Percentiles rank a stretch among this genome's conserved stretches.
Evolutionary conservation across 148 eudicot species (phyloP).

Genomic region (Vaccinium darrowii): DNA sequence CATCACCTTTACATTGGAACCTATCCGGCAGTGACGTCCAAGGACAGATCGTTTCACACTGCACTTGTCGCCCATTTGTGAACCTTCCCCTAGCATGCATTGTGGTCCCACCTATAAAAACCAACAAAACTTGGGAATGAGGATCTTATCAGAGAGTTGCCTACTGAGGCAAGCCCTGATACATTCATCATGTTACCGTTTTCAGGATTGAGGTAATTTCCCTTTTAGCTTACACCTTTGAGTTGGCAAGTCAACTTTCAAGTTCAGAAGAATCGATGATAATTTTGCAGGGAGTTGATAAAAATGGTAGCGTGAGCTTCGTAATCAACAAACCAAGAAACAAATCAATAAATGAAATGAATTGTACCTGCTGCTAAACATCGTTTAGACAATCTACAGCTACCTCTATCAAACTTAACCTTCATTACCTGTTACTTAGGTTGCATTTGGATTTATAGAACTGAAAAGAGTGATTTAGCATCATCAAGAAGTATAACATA

Average conservation of each 20-base stretch:
- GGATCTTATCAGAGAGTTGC: too few species aligned
- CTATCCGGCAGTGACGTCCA: slow-evolving; percentile 95
- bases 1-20: slow-evolving; percentile 91
- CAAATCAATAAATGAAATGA: neutral
- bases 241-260: too few species aligned
- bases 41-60: slow-evolving; percentile 92
- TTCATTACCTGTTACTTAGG: too few species aligned
- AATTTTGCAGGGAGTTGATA: too few species aligned
- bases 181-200: too few species aligned
- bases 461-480: neutral
- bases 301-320: too few species aligned
- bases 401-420: neutral
- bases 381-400: neutral
- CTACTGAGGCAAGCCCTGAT: too few species aligned
- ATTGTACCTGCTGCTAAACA: slow-evolving; percentile 7
- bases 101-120: slow-evolving; percentile 81
- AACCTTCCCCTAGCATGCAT: slow-evolving; percentile 96
- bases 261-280: too few species aligned
- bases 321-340: slow-evolving; percentile 10
- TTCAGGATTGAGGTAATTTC: too few species aligned
- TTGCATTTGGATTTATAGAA: neutral
- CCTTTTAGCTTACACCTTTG: too few species aligned
- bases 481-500: neutral
- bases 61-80: slow-evolving; percentile 94
- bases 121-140: slow-evolving; percentile 1